These are phyloP conservation scores for Fragilariopsis cylindrus DNA, from an alignment of 108 stramenopile genomes.

Conservation along the genomic window DNA sequence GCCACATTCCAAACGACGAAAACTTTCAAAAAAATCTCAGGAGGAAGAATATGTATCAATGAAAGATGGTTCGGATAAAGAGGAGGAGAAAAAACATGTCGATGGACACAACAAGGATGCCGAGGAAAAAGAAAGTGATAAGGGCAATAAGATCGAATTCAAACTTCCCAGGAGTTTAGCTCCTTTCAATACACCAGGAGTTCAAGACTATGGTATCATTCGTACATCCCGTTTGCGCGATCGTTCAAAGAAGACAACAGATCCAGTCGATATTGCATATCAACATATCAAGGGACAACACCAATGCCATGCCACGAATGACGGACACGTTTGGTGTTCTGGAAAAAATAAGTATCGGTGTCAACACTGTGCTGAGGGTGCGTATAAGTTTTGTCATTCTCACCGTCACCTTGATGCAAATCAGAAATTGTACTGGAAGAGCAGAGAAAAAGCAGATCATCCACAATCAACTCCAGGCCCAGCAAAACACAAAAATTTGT, in stretches of 20 bases:
- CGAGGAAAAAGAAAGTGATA: constrained; percentile 6
- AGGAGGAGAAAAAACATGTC: neutral
- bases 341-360: neutral
- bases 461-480: no score
- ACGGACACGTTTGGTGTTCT: neutral
- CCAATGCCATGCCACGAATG: constrained; percentile 6
- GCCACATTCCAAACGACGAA: neutral
- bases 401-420: neutral
- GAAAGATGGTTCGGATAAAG: neutral
- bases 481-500: no score
- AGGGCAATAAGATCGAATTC: neutral
- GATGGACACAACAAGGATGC: neutral
- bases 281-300: constrained; percentile 5
- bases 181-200: constrained; percentile 9
- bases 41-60: no score
- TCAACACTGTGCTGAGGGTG: constrained; percentile 13
- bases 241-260: neutral
- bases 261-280: neutral
- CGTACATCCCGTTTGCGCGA: constrained; percentile 12
- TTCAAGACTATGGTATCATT: constrained; percentile 3
- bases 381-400: constrained; percentile 10
- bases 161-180: constrained; percentile 4
- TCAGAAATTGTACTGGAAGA: constrained; percentile 7
- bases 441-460: neutral
- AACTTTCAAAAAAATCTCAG: neutral